Conservation (phyloP, 208 protist genomes). For the Herpetomonas samuelpessoai region DNA sequence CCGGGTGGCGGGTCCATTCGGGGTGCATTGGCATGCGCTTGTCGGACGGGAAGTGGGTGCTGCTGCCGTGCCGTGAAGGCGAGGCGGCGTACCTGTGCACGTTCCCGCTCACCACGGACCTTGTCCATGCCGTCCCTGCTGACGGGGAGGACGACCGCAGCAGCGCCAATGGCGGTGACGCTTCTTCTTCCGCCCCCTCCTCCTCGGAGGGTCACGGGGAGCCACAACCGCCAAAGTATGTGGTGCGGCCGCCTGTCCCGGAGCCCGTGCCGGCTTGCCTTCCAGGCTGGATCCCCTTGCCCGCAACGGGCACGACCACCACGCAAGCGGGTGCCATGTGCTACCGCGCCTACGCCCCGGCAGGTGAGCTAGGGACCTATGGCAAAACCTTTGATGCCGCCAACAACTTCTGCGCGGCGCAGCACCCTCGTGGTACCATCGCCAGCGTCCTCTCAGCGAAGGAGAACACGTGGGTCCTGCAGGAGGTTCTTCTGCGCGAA, state of each 20-base stretch:
- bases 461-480: constrained; percentile 41
- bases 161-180: background rate
- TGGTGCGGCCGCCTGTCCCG: constrained; percentile 27
- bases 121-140: constrained; percentile 5
- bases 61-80: constrained; percentile 25
- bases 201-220: background rate
- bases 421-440: constrained; percentile 46
- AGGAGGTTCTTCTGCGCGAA: constrained; percentile 16
- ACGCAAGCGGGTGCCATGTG: constrained; percentile 27
- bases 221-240: background rate
- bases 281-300: constrained; percentile 39
- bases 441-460: constrained; percentile 35
- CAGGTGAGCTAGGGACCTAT: constrained; percentile 24
- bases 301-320: constrained; percentile 20
- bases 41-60: constrained; percentile 33
- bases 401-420: constrained; percentile 23
- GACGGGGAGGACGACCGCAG: constrained; percentile 5
- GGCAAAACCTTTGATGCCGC: constrained; percentile 32
- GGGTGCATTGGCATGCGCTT: constrained; percentile 44
- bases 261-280: constrained; percentile 38
- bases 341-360: constrained; percentile 40
- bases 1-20: constrained; percentile 28
- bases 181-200: background rate
- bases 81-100: constrained; percentile 37
- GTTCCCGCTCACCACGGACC: constrained; percentile 17